Evolutionary conservation across 257 asterid genomes (phyloP), one percentile per base, ranked within the genome.

Genomic region (Nemophila menziesii): DNA sequence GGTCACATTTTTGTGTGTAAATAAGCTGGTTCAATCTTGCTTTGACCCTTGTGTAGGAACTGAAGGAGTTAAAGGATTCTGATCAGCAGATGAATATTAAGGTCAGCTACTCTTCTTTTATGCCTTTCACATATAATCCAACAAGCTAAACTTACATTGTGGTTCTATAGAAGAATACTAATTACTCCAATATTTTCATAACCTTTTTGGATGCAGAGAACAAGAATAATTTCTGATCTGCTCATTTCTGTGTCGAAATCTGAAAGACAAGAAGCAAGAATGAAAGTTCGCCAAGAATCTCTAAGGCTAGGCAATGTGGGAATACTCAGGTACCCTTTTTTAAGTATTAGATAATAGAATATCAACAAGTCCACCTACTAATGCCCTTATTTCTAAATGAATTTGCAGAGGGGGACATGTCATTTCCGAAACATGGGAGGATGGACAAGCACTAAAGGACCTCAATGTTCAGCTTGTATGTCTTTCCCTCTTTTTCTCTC

Each of bases 371-470:
- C n/a, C n/a, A n/a, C n/a, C n/a, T n/a, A n/a, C n/a, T n/a, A n/a
- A n/a, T n/a, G n/a, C n/a, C n/a, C n/a, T 1, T 17, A 41, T 17
- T 41, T 22, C 22, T 18, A 41, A 17, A 5, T 20, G 20, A 19
- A 10, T 41, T 41, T 65, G 67, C 77, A 90, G 99, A 69, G 86
- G 94, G 65, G 99, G 96, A 49, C 86, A 94, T 2, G 61, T 90
- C 51, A 76, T 90, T 64, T 81, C 99, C 51, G 99, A 90, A 78
- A 81, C 96, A 13, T 90, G 99, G 99, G 99, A 90, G 78, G 99
- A 90, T 56, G 96, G 96, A 40, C 94, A 80, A 63, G 78, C 74
- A 34, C 59, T 90, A 53, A 85, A 90, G 70, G 99, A 90, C 72
- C 82, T 90, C 62, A 90, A 85, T 72, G 66, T 74, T 60, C 96